Evolutionary conservation across 2,329 filamentous ascomycete species (phyloP).

Genomic region (Graphiopsis chlorocephala): DNA sequence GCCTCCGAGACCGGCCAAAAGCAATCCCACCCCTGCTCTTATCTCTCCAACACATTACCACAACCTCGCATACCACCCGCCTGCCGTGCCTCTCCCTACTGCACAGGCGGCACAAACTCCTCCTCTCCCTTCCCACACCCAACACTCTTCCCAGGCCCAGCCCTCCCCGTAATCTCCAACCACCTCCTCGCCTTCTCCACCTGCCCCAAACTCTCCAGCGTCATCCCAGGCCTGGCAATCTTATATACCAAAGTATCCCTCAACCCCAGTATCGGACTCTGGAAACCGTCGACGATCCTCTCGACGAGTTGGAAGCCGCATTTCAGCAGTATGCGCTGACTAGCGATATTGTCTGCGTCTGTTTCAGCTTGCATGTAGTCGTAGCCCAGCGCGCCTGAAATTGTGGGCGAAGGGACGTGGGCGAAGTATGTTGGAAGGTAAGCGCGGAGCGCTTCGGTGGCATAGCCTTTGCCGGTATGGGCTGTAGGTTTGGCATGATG

Average conservation of each 20-base stretch:
- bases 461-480: slow-evolving; percentile 39
- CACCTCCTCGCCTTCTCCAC: not conserved
- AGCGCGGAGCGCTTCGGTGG: slow-evolving; percentile 44
- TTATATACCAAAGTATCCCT: slow-evolving; percentile 39
- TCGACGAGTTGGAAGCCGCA: slow-evolving; percentile 52
- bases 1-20: not conserved
- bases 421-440: slow-evolving; percentile 43
- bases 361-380: slow-evolving; percentile 47
- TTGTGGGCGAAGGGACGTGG: slow-evolving; percentile 31
- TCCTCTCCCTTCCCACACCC: not conserved
- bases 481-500: slow-evolving; percentile 10
- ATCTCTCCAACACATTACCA: not conserved
- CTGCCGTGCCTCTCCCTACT: slow-evolving; percentile 3
- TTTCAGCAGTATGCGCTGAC: slow-evolving; percentile 57
- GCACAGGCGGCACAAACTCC: slow-evolving; percentile 19
- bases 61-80: not conserved
- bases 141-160: not conserved
- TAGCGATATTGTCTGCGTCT: slow-evolving; percentile 50
- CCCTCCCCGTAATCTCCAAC: not conserved
- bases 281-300: slow-evolving; percentile 41
- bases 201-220: slow-evolving; percentile 25
- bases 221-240: slow-evolving; percentile 29
- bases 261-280: slow-evolving; percentile 36
- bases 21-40: not conserved
- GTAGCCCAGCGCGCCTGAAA: slow-evolving; percentile 22